Base-by-base conservation (phyloP, 148 eudicot genomes). In the Rhododendron ferrugineum region DNA sequence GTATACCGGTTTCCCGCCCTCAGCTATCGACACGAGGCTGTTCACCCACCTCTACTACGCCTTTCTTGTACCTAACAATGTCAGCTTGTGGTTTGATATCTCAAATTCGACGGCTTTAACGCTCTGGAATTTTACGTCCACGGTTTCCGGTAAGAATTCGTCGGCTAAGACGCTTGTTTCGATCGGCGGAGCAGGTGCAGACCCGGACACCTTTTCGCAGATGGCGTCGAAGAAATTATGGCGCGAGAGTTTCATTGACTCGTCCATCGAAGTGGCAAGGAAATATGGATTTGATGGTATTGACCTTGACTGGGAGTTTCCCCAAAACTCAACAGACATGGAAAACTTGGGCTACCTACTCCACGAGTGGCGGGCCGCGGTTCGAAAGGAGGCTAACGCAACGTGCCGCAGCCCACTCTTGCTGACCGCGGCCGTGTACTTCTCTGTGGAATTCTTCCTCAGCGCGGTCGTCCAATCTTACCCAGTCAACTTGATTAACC, bases 251-350 rank as follows among this genome's bases (percentile, higher is more conserved):
- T 92, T 90, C 85, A 88, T 92, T 18, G 62, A 28, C 11, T 92
- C 93, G 0, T 83, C 87, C 82, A 90, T 91, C 10, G 87, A 89
- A 68, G 91, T 89, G 18, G 93, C 92, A 0, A 82, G 91, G 42
- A 88, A 87, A 60, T 88, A 87, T 54, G 90, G 89, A 4, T 91
- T 91, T 68, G 88, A 91, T 79, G 93, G 93, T 4, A 68, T 91
- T 64, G 93, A 91, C 66, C 86, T 92, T 5, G 92, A 92, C 60
- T 92, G 93, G 93, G 93, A 92, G 82, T 88, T 32, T 68, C 93
- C 93, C 46, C 74, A 87, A 72, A 84, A 6, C 58, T 79, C 86
- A 6, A 36, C 47, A 15, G 92, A 92, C 16, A 92, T 92, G 93
- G 49, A 86, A 1, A 72, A 89, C 37, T 84, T 88, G 36, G 85